phyloP scores from a whole-genome alignment of 495 filamentous ascomycete genomes.

The Neurospora pannonica region DNA sequence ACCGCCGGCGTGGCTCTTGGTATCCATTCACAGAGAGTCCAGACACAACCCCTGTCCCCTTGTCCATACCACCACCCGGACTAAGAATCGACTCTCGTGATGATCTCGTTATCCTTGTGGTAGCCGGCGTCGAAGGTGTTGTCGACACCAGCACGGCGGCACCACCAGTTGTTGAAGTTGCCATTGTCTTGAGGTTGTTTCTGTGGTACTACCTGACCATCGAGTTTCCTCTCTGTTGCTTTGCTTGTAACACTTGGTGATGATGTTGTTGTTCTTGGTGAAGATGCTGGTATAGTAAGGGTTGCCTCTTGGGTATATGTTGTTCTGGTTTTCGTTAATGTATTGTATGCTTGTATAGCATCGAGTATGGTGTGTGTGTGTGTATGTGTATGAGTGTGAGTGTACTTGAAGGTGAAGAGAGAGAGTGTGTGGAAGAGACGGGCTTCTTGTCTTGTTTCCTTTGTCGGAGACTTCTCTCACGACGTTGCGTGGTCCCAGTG shows the following conservation, averaged over 20 bases:
- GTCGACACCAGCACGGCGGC: constrained; percentile 18
- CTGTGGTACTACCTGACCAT: constrained; percentile 13
- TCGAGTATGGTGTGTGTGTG: neutral
- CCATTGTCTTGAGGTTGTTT: constrained; percentile 9
- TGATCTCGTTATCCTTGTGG: neutral
- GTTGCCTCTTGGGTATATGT: neutral
- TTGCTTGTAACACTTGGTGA: neutral
- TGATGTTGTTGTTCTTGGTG: neutral
- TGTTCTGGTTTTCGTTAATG: neutral
- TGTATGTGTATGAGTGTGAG: neutral
- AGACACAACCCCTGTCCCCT: constrained; percentile 5
- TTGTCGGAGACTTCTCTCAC: neutral
- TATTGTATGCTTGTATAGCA: neutral
- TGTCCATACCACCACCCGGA: constrained; percentile 10
- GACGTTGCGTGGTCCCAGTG: neutral
- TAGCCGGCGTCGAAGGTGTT: constrained; percentile 6
- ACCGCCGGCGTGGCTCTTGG: constrained; percentile 16
- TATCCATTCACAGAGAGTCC: neutral
- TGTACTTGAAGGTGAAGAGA: neutral
- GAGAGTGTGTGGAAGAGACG: neutral
- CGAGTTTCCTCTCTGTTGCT: neutral
- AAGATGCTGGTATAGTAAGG: neutral
- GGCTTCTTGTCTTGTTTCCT: neutral
- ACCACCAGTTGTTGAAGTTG: constrained; percentile 15
- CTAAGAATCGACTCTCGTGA: constrained; percentile 2